Percentiles rank a stretch among this genome's conserved stretches.
Conservation (phyloP, 495 filamentous ascomycete genomes). For the Physcia stellaris region DNA sequence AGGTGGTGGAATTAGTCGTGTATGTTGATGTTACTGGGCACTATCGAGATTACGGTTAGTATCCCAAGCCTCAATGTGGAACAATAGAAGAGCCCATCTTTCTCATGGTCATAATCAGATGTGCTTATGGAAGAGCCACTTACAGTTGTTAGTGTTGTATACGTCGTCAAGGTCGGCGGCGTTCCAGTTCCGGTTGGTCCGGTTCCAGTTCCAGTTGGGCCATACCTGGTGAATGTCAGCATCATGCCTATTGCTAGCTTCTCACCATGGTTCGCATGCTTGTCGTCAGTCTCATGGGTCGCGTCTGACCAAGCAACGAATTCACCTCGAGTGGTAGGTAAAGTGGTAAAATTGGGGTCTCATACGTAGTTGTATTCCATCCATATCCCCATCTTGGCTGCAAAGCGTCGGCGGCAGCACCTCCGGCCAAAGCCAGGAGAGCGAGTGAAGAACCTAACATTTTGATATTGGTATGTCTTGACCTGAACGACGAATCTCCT, state of each 20-base stretch:
- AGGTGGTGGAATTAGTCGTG: conserved; percentile 5
- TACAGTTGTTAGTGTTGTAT: conserved; percentile 13
- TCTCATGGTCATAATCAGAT: background rate
- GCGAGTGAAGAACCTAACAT: conserved; percentile 8
- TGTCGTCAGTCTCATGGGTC: too few relatives aligned
- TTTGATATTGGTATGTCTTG: background rate
- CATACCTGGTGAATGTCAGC: background rate
- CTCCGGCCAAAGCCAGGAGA: conserved; percentile 5
- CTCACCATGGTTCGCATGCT: too few relatives aligned
- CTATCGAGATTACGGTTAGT: background rate
- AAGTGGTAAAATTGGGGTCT: too few relatives aligned
- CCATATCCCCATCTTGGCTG: conserved; percentile 3
- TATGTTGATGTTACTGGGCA: conserved; percentile 10
- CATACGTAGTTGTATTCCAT: conserved; percentile 1
- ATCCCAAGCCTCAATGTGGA: background rate
- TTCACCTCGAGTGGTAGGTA: too few relatives aligned
- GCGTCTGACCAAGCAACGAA: too few relatives aligned
- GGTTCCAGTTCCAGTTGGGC: too few relatives aligned
- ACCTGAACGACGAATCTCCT: background rate
- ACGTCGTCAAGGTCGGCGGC: conserved; percentile 6
- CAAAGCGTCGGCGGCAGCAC: conserved; percentile 5
- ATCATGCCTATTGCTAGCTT: background rate
- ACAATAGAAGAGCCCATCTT: background rate
- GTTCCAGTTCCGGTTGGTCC: background rate
- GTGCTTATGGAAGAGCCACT: too few relatives aligned